A percentile compares a stretch with the other conserved stretches of the same genome.
Conservation (phyloP, 2,329 filamentous ascomycete species). For the Orbilia ellipsospora region DNA sequence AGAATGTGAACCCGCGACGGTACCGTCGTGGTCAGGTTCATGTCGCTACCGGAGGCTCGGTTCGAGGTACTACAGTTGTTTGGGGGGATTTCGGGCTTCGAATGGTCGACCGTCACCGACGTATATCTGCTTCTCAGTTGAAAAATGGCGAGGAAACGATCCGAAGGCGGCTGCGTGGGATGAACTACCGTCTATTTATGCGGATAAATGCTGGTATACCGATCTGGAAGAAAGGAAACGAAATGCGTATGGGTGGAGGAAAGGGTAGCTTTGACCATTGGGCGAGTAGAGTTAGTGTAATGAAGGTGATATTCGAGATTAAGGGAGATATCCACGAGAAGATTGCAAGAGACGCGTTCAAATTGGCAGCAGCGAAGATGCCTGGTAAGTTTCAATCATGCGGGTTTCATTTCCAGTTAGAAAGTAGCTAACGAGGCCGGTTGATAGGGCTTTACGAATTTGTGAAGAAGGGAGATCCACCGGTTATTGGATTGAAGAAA, state of each 20-base stretch:
- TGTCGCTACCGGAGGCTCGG: constrained; percentile 89
- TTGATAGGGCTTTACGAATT: constrained; percentile 83
- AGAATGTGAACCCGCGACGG: constrained; percentile 34
- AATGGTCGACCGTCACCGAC: constrained; percentile 91
- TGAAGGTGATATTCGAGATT: constrained; percentile 90
- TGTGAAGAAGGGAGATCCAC: constrained; percentile 88
- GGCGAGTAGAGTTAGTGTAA: constrained; percentile 89
- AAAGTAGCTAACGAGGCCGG: constrained; percentile 4
- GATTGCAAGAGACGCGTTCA: constrained; percentile 90
- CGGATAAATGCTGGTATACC: constrained; percentile 91
- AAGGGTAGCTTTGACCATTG: constrained; percentile 98
- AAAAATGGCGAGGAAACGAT: constrained; percentile 95
- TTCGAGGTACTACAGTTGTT: constrained; percentile 90
- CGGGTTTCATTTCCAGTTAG: too few relatives aligned
- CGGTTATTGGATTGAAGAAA: constrained; percentile 93
- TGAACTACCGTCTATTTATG: constrained; percentile 93
- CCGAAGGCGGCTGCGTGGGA: constrained; percentile 83
- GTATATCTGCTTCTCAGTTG: constrained; percentile 85
- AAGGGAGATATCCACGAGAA: constrained; percentile 94
- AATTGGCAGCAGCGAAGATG: constrained; percentile 92
- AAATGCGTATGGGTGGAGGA: constrained; percentile 98
- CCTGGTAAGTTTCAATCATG: constrained; percentile 71
- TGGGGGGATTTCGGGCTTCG: constrained; percentile 97
- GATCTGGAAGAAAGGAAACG: constrained; percentile 94
- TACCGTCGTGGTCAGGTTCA: constrained; percentile 73